phyloP scores from a whole-genome alignment of 257 asterid species.

The Solanum bulbocastanum region DNA sequence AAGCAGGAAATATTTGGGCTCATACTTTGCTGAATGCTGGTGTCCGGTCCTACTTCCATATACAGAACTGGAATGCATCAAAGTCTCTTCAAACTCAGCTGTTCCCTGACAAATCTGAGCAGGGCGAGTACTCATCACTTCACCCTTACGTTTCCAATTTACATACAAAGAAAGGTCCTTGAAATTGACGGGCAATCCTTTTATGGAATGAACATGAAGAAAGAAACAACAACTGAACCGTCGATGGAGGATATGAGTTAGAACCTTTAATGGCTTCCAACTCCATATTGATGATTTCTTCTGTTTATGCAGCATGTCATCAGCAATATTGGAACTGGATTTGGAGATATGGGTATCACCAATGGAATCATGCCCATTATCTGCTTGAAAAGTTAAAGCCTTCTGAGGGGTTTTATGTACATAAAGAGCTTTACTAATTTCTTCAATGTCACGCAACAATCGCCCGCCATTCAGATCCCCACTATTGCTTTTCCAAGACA shows the following conservation, averaged over 20 bases:
- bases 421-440: conserved; percentile 76
- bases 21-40: conserved; percentile 45
- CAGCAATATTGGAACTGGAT: conserved; percentile 16
- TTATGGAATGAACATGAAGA: conserved; percentile 64
- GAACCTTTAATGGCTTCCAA: conserved; percentile 75
- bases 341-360: conserved; percentile 12
- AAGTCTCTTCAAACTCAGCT: conserved; percentile 74
- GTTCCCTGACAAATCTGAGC: conserved; percentile 41
- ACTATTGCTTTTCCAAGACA: conserved; percentile 22
- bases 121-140: conserved; percentile 41
- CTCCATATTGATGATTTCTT: conserved; percentile 71
- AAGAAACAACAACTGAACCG: conserved; percentile 64
- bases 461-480: conserved; percentile 43
- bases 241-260: conserved; percentile 43
- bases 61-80: conserved; percentile 55
- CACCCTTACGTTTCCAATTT: conserved; percentile 57
- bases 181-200: conserved; percentile 59
- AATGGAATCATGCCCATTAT: conserved; percentile 7
- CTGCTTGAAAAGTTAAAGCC: conserved; percentile 30
- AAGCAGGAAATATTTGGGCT: conserved; percentile 58
- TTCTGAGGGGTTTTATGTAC: conserved; percentile 29
- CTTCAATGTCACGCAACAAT: conserved; percentile 65
- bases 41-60: conserved; percentile 46
- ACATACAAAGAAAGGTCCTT: conserved; percentile 49
- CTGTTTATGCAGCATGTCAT: conserved; percentile 29